Evolutionary conservation across 106 monocot species (phyloP), one percentile per base, ranked within the genome.

Genomic region (Dendrobium officinale): DNA sequence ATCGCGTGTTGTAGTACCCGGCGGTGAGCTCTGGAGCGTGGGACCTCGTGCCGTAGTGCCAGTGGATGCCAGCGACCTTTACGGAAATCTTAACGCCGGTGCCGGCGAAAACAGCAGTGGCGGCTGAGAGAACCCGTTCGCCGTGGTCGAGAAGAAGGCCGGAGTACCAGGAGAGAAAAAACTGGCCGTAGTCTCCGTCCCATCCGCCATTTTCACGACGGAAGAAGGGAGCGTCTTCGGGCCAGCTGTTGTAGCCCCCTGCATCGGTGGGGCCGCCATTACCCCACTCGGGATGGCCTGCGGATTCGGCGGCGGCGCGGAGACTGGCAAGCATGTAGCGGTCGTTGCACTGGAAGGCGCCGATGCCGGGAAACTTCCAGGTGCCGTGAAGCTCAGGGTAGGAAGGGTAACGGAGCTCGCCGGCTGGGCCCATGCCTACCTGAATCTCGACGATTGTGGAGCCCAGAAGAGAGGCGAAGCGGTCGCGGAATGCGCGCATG

Each of bases 111-210:
- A 90, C 47, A 45, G 87, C 64, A 51, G 74, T 15, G 17, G 93
- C 86, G 33, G 82, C 45, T 48, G 92, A 90, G 80, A 97, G 87
- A 22, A 97, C 43, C 41, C 80, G 83, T 9, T 94, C 96, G 55
- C 94, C 91, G 80, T 97, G 96, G 22, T 83, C 82, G 3, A 97
- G 78, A 5, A 97, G 90, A 78, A 92, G 66, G 70, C 86, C 77
- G 33, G 96, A 92, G 89, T 97, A 97, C 96, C 96, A 94, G 5
- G 84, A 55, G 61, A 97, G 93, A 88, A 97, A 97, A 89, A 97
- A 97, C 37, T 92, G 86, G 26, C 96, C 94, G 79, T 94, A 97
- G 15, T 78, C 67, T 7, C 73, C 29, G 58, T 64, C 81, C 96
- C 96, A 96, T 2, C 93, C 96, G 19, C 91, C 93, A 24, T 91